A percentile compares a stretch with the other conserved stretches of the same genome.
Evolutionary conservation across 1,284 basidiomycete genomes (phyloP).

Genomic region (Ceratobasidium papillatum): DNA sequence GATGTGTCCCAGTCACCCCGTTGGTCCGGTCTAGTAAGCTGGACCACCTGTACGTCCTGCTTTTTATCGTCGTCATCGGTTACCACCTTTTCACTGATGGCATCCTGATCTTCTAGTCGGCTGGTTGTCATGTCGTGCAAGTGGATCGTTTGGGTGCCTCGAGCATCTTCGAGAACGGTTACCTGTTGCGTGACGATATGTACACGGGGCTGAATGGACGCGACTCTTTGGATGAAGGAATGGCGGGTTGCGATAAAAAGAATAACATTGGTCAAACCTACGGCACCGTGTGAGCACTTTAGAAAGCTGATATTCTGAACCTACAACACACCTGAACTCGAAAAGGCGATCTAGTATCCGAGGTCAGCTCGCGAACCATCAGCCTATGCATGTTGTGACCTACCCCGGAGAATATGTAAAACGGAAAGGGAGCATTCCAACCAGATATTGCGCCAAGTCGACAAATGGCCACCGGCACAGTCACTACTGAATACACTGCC

Average conservation of each 20-base stretch:
- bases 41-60: neutral
- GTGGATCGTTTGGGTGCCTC: conserved; percentile 29
- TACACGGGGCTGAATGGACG: conserved; percentile 2
- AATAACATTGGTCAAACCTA: conserved; percentile 36
- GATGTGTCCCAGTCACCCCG: neutral
- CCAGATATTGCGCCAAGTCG: conserved; percentile 25
- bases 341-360: conserved; percentile 8
- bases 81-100: conserved; percentile 17
- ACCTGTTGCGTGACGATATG: conserved; percentile 35
- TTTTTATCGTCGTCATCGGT: neutral
- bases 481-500: conserved; percentile 26
- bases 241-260: conserved; percentile 37
- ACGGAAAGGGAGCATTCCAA: conserved; percentile 10
- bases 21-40: neutral
- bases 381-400: neutral
- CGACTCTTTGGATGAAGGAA: conserved; percentile 31
- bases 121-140: conserved; percentile 22
- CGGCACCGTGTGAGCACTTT: neutral
- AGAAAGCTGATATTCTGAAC: neutral
- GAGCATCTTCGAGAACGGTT: conserved; percentile 27
- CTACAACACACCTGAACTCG: conserved; percentile 23
- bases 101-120: conserved; percentile 19
- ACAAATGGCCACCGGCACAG: conserved; percentile 27
- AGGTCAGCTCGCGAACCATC: neutral
- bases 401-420: conserved; percentile 33